phyloP scores from a whole-genome alignment of 2,329 filamentous ascomycete genomes.

The Monilinia fructigena region DNA sequence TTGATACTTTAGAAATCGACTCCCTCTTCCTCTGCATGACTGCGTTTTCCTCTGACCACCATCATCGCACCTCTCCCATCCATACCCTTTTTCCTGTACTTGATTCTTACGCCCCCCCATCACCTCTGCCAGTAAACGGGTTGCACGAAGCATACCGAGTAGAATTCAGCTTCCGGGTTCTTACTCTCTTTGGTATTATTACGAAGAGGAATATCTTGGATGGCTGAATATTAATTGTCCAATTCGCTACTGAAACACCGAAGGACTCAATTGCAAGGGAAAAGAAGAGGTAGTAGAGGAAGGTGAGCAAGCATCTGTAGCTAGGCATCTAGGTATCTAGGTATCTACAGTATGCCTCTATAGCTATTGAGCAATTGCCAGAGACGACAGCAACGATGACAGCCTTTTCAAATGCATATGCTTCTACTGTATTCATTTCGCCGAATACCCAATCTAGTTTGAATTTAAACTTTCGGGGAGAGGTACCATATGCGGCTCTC shows the following conservation, averaged over 20 bases:
- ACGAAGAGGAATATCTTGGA: background rate
- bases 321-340: too few relatives aligned
- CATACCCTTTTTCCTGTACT: background rate
- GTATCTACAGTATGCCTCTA: too few relatives aligned
- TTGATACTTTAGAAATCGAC: too few relatives aligned
- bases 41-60: slow-evolving; percentile 19
- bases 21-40: background rate
- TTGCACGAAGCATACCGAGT: slow-evolving; percentile 17
- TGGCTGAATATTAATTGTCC: slow-evolving; percentile 10
- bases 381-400: background rate
- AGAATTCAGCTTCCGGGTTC: background rate
- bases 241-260: slow-evolving; percentile 16
- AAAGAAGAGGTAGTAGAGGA: too few relatives aligned
- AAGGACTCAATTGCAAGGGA: background rate
- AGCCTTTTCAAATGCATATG: background rate
- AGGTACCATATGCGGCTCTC: background rate
- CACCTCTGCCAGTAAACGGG: background rate
- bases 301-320: background rate
- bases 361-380: too few relatives aligned
- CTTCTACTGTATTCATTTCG: too few relatives aligned
- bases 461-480: too few relatives aligned
- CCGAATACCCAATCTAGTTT: background rate
- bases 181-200: background rate
- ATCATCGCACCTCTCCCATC: slow-evolving; percentile 7
- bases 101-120: slow-evolving; percentile 9